phyloP scores from a whole-genome alignment of 169 alveolate species.

The Plasmodium vivax region DNA sequence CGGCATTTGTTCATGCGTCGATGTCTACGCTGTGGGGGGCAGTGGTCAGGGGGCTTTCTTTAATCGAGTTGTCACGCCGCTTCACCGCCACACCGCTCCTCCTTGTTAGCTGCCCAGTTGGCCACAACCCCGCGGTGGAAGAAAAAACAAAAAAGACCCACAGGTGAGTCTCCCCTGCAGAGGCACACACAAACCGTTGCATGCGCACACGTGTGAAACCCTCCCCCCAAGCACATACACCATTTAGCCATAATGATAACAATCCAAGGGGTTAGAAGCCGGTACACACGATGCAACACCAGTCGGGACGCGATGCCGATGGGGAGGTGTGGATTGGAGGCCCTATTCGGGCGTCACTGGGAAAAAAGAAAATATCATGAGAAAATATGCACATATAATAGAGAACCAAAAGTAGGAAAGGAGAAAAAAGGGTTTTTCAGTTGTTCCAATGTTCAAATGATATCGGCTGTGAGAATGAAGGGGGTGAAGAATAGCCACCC shows the following conservation, averaged over 20 bases:
- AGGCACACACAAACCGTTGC: background rate
- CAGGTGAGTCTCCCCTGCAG: background rate
- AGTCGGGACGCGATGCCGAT: background rate
- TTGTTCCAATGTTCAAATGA: no score
- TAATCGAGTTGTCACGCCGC: background rate
- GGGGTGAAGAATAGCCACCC: no score
- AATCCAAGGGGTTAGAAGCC: background rate
- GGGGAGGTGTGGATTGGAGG: background rate
- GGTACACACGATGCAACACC: background rate
- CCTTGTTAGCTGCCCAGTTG: background rate
- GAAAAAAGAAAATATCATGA: slow-evolving; percentile 3
- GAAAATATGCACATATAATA: slow-evolving; percentile 4
- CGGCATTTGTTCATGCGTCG: background rate
- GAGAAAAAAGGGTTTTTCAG: no score
- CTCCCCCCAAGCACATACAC: background rate
- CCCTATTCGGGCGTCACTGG: background rate
- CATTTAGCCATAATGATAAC: slow-evolving; percentile 1
- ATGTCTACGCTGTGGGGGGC: background rate
- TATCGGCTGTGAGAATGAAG: no score
- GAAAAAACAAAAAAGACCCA: background rate
- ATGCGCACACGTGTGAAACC: background rate
- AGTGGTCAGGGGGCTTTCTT: background rate
- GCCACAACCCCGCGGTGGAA: background rate
- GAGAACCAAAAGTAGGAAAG: no score
- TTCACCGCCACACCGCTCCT: background rate